Base-by-base conservation (phyloP, 768 basidiomycete genomes). In the Termitomyces heimii region DNA sequence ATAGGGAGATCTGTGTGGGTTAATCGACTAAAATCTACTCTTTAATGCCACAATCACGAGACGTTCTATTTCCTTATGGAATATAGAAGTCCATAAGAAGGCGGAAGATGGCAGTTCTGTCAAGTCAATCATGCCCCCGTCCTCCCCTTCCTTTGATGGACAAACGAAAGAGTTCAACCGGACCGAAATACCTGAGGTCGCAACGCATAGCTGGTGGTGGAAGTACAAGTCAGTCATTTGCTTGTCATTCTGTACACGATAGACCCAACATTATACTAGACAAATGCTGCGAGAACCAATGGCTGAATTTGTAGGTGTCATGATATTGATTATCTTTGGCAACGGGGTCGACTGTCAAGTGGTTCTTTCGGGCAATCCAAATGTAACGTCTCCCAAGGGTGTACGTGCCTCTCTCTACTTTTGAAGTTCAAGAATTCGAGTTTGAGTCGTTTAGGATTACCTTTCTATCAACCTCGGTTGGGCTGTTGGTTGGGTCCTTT, bases 221-320 rank as follows among this genome's bases (percentile, higher is more conserved):
- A 66, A 60, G 47, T 71, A 68, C 54, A 66, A 66, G 68, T 71
- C 43, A 39, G 61, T 56, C 22, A 6, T 54, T 43, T 2, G 26
- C 29, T 4, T 47, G 10, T n/a, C 9, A 16, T 18, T 2, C 4
- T 24, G 37, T 13, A 26, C 32, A 42, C 45, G 31, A 29, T 53
- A 14, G 29, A 39, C 32, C 13, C 29, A 43, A 44, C n/a, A 32
- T 51, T 13, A 14, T 48, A 22, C 3, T 29, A 70, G 71, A 22
- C 69, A 72, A 60, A 62, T 67, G 53, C 60, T 73, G 16, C 67
- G 70, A 35, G 70, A 71, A 58, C 64, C 78, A n/a, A 73, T 75
- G 7, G 82, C 81, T 24, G 82, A 83, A 63, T 83, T 83, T 62
- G 60, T 78, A 39, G 82, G 82, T 22, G 75, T 77, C 16, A 77